Evolutionary conservation across 1,284 basidiomycete genomes (phyloP).

Genomic region (Ganoderma leucocontextum): DNA sequence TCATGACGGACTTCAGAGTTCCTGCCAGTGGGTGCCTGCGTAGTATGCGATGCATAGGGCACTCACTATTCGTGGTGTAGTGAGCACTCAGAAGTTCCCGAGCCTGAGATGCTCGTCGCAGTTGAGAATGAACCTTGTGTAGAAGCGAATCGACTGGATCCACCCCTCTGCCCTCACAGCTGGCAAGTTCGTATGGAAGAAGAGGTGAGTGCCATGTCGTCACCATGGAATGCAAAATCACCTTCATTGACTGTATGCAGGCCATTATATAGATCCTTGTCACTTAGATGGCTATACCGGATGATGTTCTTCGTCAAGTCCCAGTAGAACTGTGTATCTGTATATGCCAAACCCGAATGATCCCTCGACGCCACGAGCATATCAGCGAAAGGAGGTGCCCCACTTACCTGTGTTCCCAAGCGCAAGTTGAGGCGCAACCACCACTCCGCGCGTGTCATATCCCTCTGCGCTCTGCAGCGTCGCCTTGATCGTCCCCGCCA

Average conservation of each 20-base stretch:
- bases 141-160: conserved; percentile 38
- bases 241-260: conserved; percentile 62
- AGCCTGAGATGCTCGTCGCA: conserved; percentile 33
- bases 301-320: conserved; percentile 52
- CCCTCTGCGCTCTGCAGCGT: conserved; percentile 39
- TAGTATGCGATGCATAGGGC: neutral
- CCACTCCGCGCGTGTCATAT: conserved; percentile 39
- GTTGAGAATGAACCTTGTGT: conserved; percentile 40
- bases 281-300: conserved; percentile 48
- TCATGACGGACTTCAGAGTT: neutral
- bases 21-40: neutral
- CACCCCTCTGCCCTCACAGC: conserved; percentile 34
- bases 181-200: neutral
- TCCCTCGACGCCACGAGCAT: neutral
- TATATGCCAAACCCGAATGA: neutral
- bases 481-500: conserved; percentile 58
- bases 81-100: neutral
- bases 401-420: conserved; percentile 44
- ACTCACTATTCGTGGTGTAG: neutral
- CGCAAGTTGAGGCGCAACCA: conserved; percentile 51
- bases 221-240: conserved; percentile 12
- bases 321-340: conserved; percentile 56
- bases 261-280: conserved; percentile 30
- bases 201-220: neutral
- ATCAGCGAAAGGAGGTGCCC: too few species aligned